Evolutionary conservation across 2,329 filamentous ascomycete species (phyloP).

Genomic region (Clarireedia sp.): DNA sequence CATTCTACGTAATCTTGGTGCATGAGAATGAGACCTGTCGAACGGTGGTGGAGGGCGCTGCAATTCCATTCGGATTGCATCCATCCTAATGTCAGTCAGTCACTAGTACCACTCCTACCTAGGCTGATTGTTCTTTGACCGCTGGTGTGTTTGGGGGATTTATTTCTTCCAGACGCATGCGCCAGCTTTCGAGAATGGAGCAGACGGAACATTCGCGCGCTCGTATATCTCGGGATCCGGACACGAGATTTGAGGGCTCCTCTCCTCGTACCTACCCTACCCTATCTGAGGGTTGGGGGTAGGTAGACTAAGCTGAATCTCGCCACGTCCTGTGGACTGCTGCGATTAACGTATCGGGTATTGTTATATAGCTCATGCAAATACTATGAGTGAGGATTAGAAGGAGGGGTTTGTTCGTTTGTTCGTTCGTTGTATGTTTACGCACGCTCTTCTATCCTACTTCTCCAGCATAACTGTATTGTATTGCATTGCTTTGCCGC

Average conservation of each 20-base stretch:
- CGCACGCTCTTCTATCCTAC: neutral
- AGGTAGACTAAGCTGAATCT: neutral
- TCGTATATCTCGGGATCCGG: neutral
- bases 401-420: no score
- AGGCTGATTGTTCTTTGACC: neutral
- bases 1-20: constrained; percentile 4
- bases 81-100: neutral
- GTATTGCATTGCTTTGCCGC: no score
- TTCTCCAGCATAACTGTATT: no score
- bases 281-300: neutral
- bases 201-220: neutral
- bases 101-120: neutral
- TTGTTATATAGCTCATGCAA: neutral
- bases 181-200: neutral
- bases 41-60: neutral
- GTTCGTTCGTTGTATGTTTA: no score
- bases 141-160: neutral
- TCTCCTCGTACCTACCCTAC: neutral
- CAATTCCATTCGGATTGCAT: neutral
- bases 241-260: neutral
- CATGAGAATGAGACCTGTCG: neutral
- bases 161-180: neutral
- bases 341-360: neutral
- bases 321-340: no score
- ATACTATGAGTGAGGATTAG: no score